Evolutionary conservation across 148 eudicot species (phyloP).

Genomic region (Mesembryanthemum crystallinum): DNA sequence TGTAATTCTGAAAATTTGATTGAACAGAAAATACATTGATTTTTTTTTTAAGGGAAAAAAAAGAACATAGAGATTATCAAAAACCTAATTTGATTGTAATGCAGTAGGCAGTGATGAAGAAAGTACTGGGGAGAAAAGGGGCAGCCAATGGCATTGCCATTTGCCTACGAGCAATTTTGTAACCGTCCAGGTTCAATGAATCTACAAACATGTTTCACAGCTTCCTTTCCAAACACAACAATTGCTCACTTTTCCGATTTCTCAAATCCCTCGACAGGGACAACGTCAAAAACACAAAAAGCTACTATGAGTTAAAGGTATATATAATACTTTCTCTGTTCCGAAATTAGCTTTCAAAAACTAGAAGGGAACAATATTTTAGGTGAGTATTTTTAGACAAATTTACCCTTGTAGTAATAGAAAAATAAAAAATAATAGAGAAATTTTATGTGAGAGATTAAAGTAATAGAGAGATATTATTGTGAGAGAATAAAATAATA

Average conservation of each 20-base stretch:
- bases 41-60: not conserved
- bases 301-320: no score
- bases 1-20: not conserved
- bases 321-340: no score
- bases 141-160: no score
- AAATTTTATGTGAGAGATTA: no score
- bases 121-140: not conserved
- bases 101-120: not conserved
- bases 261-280: not conserved
- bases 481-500: no score
- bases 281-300: no score
- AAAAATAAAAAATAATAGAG: no score
- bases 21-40: not conserved
- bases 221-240: not conserved
- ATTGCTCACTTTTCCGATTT: not conserved
- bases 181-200: constrained; percentile 13
- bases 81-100: not conserved
- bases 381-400: no score
- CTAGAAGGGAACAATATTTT: no score
- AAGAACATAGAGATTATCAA: not conserved
- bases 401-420: no score
- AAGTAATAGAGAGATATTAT: no score
- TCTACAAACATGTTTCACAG: not conserved
- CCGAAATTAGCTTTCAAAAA: no score
- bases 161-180: not conserved